phyloP scores from a whole-genome alignment of 805 yeast genomes.

The Spencermartinsiella europaea region DNA sequence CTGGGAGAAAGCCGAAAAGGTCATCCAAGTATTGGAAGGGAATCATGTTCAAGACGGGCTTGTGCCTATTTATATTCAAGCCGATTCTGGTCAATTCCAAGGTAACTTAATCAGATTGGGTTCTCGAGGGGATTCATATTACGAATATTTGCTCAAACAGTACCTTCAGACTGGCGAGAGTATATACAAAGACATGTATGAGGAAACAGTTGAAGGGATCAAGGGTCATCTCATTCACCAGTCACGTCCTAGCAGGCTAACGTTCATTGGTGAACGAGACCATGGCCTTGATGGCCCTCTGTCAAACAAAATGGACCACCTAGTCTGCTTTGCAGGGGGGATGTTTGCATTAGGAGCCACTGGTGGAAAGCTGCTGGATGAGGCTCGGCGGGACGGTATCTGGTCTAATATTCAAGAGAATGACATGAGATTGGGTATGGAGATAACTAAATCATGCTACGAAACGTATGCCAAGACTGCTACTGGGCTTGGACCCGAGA shows the following conservation, averaged over 20 bases:
- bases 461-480: conserved; percentile 69
- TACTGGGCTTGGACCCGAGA: conserved; percentile 85
- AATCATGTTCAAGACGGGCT: conserved; percentile 67
- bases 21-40: conserved; percentile 63
- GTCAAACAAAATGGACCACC: conserved; percentile 81
- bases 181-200: conserved; percentile 67
- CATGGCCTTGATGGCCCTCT: conserved; percentile 57
- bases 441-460: conserved; percentile 75
- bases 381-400: conserved; percentile 44
- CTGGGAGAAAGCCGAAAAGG: conserved; percentile 75
- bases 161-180: conserved; percentile 69
- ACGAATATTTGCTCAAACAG: conserved; percentile 83
- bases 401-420: conserved; percentile 58
- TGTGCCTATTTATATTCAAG: conserved; percentile 74
- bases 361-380: conserved; percentile 52
- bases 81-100: conserved; percentile 65
- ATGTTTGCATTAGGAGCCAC: conserved; percentile 87
- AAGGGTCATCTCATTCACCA: conserved; percentile 56
- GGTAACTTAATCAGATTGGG: conserved; percentile 73
- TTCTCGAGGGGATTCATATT: conserved; percentile 89
- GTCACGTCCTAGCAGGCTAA: conserved; percentile 57
- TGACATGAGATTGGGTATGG: conserved; percentile 67
- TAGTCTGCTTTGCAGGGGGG: conserved; percentile 90
- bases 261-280: conserved; percentile 74
- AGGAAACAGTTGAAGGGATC: conserved; percentile 72